phyloP scores from a whole-genome alignment of 495 filamentous ascomycete genomes.

The Hyphodiscus hymeniophilus region DNA sequence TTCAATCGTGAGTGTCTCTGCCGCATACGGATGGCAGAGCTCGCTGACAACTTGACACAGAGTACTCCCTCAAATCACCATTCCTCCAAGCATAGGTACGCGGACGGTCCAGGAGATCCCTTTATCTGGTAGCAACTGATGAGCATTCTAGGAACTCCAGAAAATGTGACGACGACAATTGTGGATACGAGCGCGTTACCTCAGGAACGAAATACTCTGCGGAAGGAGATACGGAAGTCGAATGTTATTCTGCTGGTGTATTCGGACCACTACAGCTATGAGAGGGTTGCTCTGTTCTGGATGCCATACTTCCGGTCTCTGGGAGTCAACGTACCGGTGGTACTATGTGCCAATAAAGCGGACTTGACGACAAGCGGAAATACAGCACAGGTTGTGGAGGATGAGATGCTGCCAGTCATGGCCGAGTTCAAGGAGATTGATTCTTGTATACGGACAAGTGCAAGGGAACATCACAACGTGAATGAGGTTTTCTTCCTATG shows the following conservation, averaged over 20 bases:
- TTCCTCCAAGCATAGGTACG: conserved; percentile 78
- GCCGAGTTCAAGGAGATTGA: conserved; percentile 98
- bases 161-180: conserved; percentile 92
- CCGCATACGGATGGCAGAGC: too few species aligned
- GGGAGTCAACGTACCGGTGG: conserved; percentile 96
- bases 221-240: conserved; percentile 89
- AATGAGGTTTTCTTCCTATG: conserved; percentile 97
- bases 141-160: conserved; percentile 76
- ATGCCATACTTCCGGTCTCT: conserved; percentile 93
- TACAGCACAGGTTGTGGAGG: conserved; percentile 76
- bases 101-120: too few species aligned
- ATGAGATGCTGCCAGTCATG: conserved; percentile 99
- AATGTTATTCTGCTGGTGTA: conserved; percentile 98
- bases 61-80: conserved; percentile 86
- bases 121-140: too few species aligned
- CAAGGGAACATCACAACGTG: conserved; percentile 88
- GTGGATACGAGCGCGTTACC: conserved; percentile 95
- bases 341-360: conserved; percentile 94
- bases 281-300: conserved; percentile 94
- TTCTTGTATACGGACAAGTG: conserved; percentile 91
- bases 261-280: conserved; percentile 97
- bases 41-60: too few species aligned
- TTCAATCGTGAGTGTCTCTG: too few species aligned
- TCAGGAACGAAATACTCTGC: conserved; percentile 78
- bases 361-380: conserved; percentile 65